Evolutionary conservation across 176 grass and related monocot species (phyloP).

Genomic region (Avena atlantica): DNA sequence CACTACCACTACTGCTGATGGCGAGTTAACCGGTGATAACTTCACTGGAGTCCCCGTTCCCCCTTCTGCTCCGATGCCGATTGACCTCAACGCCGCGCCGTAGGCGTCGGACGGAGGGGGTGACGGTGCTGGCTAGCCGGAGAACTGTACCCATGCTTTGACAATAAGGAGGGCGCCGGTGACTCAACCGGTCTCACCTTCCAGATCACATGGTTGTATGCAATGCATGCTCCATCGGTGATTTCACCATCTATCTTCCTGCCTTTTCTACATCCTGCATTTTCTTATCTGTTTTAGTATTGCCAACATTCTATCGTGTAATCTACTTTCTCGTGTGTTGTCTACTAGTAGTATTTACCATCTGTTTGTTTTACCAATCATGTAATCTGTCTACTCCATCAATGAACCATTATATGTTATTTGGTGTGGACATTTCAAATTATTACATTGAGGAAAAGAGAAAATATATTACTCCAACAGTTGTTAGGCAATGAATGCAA

Average conservation of each 20-base stretch:
- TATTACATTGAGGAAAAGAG: neutral
- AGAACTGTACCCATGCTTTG: conserved; percentile 27
- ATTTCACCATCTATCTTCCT: neutral
- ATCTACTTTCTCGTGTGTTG: no score
- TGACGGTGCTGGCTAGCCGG: neutral
- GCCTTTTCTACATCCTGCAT: neutral
- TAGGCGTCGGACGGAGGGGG: neutral
- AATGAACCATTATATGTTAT: neutral
- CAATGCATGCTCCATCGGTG: neutral
- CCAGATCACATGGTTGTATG: neutral
- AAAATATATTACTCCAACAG: neutral
- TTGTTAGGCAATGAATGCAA: neutral
- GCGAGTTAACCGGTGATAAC: conserved; percentile 31
- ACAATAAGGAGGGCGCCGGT: neutral
- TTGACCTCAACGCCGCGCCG: conserved; percentile 39
- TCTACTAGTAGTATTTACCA: no score
- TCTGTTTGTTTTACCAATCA: neutral
- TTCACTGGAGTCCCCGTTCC: neutral
- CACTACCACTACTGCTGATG: neutral
- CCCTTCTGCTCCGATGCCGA: neutral
- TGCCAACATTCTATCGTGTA: no score
- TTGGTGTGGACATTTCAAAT: neutral
- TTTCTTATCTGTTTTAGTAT: no score
- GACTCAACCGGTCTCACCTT: neutral
- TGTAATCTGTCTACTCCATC: neutral